Evolutionary conservation across 1,284 basidiomycete genomes (phyloP).

Genomic region (Mycena citricolor): DNA sequence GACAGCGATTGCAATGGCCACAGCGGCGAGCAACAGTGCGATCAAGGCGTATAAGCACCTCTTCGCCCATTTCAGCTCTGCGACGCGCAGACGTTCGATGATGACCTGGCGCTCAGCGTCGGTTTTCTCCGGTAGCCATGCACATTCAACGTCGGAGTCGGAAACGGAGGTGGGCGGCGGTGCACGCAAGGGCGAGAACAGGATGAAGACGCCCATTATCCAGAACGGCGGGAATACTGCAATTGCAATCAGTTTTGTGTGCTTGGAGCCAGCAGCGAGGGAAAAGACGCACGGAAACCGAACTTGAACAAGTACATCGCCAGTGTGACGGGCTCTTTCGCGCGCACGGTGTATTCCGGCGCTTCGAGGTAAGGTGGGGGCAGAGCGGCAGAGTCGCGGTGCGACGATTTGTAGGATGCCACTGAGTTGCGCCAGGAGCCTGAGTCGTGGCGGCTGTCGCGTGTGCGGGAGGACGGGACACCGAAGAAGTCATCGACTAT

Average conservation of each 20-base stretch:
- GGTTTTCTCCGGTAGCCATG: conserved; percentile 48
- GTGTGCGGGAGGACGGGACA: conserved; percentile 16
- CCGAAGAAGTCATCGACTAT: conserved; percentile 23
- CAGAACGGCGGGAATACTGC: conserved; percentile 40
- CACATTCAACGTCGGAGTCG: conserved; percentile 3
- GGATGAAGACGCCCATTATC: conserved; percentile 35
- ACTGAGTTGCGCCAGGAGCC: too few species aligned
- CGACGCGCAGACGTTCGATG: conserved; percentile 33
- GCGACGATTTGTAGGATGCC: too few species aligned
- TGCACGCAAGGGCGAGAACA: conserved; percentile 31
- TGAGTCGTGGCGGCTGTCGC: conserved; percentile 23
- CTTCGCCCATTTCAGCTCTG: conserved; percentile 43
- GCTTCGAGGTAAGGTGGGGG: conserved; percentile 22
- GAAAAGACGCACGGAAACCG: conserved; percentile 37
- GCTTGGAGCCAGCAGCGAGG: neutral
- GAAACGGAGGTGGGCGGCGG: conserved; percentile 26
- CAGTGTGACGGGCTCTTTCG: conserved; percentile 38
- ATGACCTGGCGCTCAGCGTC: conserved; percentile 44
- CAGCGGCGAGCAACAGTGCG: conserved; percentile 27
- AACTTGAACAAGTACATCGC: conserved; percentile 46
- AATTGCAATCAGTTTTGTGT: conserved; percentile 8
- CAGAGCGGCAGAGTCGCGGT: conserved; percentile 19
- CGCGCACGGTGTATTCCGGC: conserved; percentile 18
- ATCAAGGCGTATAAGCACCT: conserved; percentile 37
- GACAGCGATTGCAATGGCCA: conserved; percentile 24